Percentiles rank a stretch among this genome's conserved stretches.
These are phyloP conservation scores for Lodderomyces metapsilosis DNA, from an alignment of 1,139 yeast species.

Conservation along the genomic window DNA sequence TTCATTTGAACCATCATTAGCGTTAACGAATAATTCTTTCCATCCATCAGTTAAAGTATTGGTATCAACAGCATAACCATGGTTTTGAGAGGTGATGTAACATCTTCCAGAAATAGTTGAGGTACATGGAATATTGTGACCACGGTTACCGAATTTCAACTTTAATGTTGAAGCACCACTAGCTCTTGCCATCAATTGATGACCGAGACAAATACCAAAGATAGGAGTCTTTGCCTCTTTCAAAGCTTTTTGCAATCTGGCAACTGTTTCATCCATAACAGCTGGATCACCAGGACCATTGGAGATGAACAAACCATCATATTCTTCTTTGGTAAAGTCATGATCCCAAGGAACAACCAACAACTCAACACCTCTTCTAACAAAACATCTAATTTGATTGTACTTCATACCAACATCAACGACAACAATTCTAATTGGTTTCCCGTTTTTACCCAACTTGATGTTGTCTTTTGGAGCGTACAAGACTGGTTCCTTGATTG, in stretches of 20 bases:
- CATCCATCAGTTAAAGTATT: constrained; percentile 72
- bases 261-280: constrained; percentile 66
- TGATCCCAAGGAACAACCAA: constrained; percentile 96
- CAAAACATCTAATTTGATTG: constrained; percentile 96
- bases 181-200: constrained; percentile 94
- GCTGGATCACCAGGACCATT: constrained; percentile 99
- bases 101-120: constrained; percentile 92
- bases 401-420: constrained; percentile 98
- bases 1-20: constrained; percentile 97
- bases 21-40: constrained; percentile 93
- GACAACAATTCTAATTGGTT: constrained; percentile 78
- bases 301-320: constrained; percentile 93
- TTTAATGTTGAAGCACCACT: constrained; percentile 90
- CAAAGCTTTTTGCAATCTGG: constrained; percentile 56
- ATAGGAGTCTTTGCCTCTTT: constrained; percentile 69
- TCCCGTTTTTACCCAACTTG: constrained; percentile 65
- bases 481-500: constrained; percentile 69
- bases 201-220: constrained; percentile 98
- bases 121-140: constrained; percentile 98
- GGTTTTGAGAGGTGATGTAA: constrained; percentile 98
- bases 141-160: constrained; percentile 98
- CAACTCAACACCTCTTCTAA: constrained; percentile 92
- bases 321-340: constrained; percentile 73
- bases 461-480: constrained; percentile 58
- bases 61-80: constrained; percentile 95